Conservation (phyloP, 2,329 filamentous ascomycete genomes). For the Capronia americana region DNA sequence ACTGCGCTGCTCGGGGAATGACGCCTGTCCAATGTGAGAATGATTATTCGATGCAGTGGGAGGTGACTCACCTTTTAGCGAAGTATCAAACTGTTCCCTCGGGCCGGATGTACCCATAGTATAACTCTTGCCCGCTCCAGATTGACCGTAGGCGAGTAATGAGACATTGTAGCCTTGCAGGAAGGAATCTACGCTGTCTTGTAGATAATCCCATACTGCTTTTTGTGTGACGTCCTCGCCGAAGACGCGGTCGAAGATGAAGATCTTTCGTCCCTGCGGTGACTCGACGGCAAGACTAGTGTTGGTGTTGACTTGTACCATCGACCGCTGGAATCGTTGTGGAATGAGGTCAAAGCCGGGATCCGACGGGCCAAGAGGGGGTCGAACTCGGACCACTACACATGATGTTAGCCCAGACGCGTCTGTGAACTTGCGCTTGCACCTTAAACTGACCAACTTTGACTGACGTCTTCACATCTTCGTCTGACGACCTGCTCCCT, state of each 20-base stretch:
- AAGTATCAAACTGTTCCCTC: constrained; percentile 71
- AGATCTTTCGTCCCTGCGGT: constrained; percentile 89
- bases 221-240: constrained; percentile 81
- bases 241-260: constrained; percentile 96
- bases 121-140: constrained; percentile 95
- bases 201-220: constrained; percentile 91
- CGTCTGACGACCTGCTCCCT: constrained; percentile 80
- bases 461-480: constrained; percentile 87
- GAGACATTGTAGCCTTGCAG: constrained; percentile 98
- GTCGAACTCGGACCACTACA: constrained; percentile 87
- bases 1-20: constrained; percentile 86
- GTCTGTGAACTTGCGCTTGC: constrained; percentile 1
- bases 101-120: constrained; percentile 98
- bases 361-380: constrained; percentile 79
- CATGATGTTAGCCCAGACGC: constrained; percentile 17
- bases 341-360: constrained; percentile 95
- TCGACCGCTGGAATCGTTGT: constrained; percentile 90
- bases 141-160: constrained; percentile 94
- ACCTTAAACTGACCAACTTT: constrained; percentile 78
- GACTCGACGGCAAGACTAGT: constrained; percentile 89
- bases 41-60: background rate
- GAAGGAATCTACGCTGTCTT: constrained; percentile 88
- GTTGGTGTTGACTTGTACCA: constrained; percentile 85
- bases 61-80: constrained; percentile 73
- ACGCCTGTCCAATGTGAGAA: constrained; percentile 67